phyloP scores from a whole-genome alignment of 495 filamentous ascomycete genomes.

The Penicillium argentinense region DNA sequence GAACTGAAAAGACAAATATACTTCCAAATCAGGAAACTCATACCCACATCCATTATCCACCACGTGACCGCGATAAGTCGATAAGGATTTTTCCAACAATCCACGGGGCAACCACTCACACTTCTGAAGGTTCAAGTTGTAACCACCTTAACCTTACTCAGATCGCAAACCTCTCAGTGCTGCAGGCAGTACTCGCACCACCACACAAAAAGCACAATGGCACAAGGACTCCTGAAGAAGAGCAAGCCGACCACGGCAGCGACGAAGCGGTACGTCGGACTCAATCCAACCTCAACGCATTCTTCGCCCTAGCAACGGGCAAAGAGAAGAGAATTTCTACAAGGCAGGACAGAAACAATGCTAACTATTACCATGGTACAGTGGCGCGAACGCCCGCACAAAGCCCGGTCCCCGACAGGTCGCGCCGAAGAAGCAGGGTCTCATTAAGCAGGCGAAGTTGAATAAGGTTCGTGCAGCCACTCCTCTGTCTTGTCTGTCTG shows the following conservation, averaged over 20 bases:
- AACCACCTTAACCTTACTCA: too few relatives aligned
- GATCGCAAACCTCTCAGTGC: slow-evolving; percentile 15
- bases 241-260: slow-evolving; percentile 24
- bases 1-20: slow-evolving; percentile 2
- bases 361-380: slow-evolving; percentile 6
- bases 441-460: slow-evolving; percentile 60
- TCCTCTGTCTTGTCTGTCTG: not conserved
- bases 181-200: slow-evolving; percentile 29
- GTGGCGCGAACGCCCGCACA: slow-evolving; percentile 23
- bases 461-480: slow-evolving; percentile 51
- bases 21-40: slow-evolving; percentile 1
- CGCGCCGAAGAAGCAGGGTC: slow-evolving; percentile 64
- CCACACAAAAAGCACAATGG: slow-evolving; percentile 25
- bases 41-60: too few relatives aligned
- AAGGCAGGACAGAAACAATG: not conserved
- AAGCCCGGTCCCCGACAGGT: slow-evolving; percentile 62
- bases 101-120: too few relatives aligned
- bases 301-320: too few relatives aligned
- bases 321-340: too few relatives aligned
- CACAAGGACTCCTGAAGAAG: slow-evolving; percentile 43
- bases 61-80: slow-evolving; percentile 26
- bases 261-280: slow-evolving; percentile 33
- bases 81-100: slow-evolving; percentile 32
- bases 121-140: too few relatives aligned
- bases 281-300: not conserved